Base-by-base conservation (phyloP, 495 filamentous ascomycete genomes). In the Diplogelasinospora grovesii region DNA sequence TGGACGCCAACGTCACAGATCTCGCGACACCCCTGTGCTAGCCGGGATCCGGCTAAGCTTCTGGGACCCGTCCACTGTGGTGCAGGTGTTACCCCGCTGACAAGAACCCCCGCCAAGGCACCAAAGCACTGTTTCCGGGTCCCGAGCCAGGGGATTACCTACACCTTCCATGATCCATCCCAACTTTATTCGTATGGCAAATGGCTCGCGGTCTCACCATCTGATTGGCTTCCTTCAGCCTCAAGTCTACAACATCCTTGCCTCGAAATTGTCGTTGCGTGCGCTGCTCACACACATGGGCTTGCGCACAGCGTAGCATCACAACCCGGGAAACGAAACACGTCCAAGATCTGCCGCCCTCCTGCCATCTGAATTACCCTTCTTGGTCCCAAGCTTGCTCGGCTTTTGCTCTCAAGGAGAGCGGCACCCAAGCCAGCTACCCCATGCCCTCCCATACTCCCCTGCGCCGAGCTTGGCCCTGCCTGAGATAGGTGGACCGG, bases 171-270 rank as follows among this genome's bases (percentile, higher is more conserved):
- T n/a, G n/a, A n/a, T n/a, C 52, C 57, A 55, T 61, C 59, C 54
- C 50, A 66, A 66, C 59, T 53, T 59, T 59, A 58, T 60, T 53
- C 45, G 41, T 19, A 16, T 21, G n/a, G n/a, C n/a, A n/a, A n/a
- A n/a, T n/a, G n/a, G n/a, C n/a, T n/a, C n/a, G 30, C 22, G n/a
- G 7, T n/a, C 22, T 5, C n/a, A n/a, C 16, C 5, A 10, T 40
- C 37, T 49, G 43, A 59, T 60, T 63, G 52, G 59, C 42, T 23
- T 3, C 10, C 31, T 46, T 41, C 39, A 49, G 53, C 59, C 54
- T 50, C 41, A 37, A 29, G 41, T 33, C 39, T 13, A 27, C 35
- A 14, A 10, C 2, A 1, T 31, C 18, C 28, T 31, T 7, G 3
- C n/a, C 25, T 27, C 25, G 25, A 9, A 27, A 13, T 27, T 13